Conservation (phyloP, 2,329 filamentous ascomycete genomes). For the Penicillium sp. region DNA sequence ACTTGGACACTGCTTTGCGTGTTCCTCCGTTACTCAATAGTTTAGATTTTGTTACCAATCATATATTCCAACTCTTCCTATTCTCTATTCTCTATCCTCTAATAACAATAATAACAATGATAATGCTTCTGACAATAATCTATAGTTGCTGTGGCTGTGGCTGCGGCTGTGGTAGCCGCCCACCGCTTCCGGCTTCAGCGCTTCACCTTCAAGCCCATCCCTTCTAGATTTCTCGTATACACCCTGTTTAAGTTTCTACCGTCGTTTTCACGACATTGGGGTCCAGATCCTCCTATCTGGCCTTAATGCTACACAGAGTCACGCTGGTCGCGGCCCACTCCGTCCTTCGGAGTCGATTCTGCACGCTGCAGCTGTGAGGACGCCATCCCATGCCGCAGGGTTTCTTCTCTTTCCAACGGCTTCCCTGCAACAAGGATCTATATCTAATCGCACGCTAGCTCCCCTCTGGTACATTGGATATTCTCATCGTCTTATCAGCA, state of each 20-base stretch:
- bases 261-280: not conserved
- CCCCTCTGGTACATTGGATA: not conserved
- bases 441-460: not conserved
- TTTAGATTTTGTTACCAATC: no score
- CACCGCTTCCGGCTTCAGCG: not conserved
- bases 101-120: no score
- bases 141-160: not conserved
- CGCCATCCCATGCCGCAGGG: not conserved
- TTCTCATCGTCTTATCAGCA: not conserved
- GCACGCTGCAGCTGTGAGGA: slow-evolving; percentile 6
- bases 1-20: no score
- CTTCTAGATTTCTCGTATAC: not conserved
- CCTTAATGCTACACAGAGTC: slow-evolving; percentile 7
- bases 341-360: slow-evolving; percentile 12
- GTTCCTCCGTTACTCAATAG: no score
- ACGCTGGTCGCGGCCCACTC: slow-evolving; percentile 18
- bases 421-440: not conserved
- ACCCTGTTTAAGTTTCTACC: not conserved
- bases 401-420: slow-evolving; percentile 1
- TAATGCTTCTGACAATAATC: no score
- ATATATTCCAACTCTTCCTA: no score
- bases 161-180: not conserved
- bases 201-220: not conserved
- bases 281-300: not conserved
- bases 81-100: no score